phyloP scores from a whole-genome alignment of 2,329 filamentous ascomycete genomes.

The Colletotrichum eleusines region DNA sequence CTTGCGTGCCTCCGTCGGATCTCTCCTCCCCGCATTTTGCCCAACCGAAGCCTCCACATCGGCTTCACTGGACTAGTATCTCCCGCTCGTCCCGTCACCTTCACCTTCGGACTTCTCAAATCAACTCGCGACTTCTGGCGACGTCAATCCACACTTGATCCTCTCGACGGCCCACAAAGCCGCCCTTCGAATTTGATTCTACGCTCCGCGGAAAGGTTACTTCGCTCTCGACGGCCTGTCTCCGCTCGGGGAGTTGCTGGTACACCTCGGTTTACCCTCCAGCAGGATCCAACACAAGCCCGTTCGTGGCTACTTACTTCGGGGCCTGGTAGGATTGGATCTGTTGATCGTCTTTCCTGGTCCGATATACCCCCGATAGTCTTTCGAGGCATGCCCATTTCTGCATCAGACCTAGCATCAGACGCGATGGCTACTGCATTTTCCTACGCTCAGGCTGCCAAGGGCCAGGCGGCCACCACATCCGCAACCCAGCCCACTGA shows the following conservation, averaged over 20 bases:
- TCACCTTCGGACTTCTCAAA: slow-evolving; percentile 6
- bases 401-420: slow-evolving; percentile 30
- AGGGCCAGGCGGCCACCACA: slow-evolving; percentile 72
- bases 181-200: slow-evolving; percentile 12
- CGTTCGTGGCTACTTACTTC: slow-evolving; percentile 26
- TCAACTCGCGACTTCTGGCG: not conserved
- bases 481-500: slow-evolving; percentile 48
- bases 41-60: not conserved
- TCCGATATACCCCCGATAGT: slow-evolving; percentile 27
- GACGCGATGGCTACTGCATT: slow-evolving; percentile 71
- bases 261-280: slow-evolving; percentile 33
- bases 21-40: slow-evolving; percentile 27
- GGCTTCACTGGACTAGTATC: slow-evolving; percentile 20
- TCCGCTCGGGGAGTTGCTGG: slow-evolving; percentile 35
- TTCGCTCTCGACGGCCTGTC: slow-evolving; percentile 52
- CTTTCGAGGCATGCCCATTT: slow-evolving; percentile 38
- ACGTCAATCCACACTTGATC: slow-evolving; percentile 21
- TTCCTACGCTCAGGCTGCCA: slow-evolving; percentile 96
- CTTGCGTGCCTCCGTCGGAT: slow-evolving; percentile 25
- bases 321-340: slow-evolving; percentile 40
- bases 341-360: slow-evolving; percentile 34
- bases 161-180: slow-evolving; percentile 9
- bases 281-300: slow-evolving; percentile 25
- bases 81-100: slow-evolving; percentile 14
- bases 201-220: slow-evolving; percentile 51